A percentile compares a stretch with the other conserved stretches of the same genome.
These are phyloP conservation scores for Candida stauntonica DNA, from an alignment of 805 yeast species.

Conservation along the genomic window DNA sequence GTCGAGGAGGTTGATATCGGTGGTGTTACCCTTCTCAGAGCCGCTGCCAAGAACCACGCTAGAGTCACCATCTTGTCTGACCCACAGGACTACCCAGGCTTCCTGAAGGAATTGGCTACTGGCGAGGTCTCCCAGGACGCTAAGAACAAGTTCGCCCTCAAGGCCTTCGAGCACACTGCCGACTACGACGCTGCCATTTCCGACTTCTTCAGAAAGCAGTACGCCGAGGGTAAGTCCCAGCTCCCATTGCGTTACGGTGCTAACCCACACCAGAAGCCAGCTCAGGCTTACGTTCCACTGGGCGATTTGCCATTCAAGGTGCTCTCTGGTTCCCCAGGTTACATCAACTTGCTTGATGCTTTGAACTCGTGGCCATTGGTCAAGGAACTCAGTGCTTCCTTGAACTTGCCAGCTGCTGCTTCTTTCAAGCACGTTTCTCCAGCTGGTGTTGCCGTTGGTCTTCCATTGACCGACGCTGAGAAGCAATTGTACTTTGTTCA, in stretches of 20 bases:
- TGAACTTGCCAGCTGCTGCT: slow-evolving; percentile 97
- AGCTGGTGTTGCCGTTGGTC: slow-evolving; percentile 97
- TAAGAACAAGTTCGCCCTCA: slow-evolving; percentile 82
- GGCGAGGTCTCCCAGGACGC: slow-evolving; percentile 72
- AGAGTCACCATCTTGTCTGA: slow-evolving; percentile 95
- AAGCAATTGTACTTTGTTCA: slow-evolving; percentile 93
- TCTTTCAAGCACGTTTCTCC: slow-evolving; percentile 98
- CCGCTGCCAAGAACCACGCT: slow-evolving; percentile 97
- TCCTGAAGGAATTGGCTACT: slow-evolving; percentile 66
- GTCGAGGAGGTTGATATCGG: slow-evolving; percentile 99
- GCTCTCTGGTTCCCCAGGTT: slow-evolving; percentile 93
- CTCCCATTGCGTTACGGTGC: slow-evolving; percentile 97
- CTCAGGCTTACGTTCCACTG: slow-evolving; percentile 86
- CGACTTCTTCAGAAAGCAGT: slow-evolving; percentile 96
- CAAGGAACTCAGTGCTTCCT: slow-evolving; percentile 89
- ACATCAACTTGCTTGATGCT: slow-evolving; percentile 94
- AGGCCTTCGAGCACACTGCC: slow-evolving; percentile 98
- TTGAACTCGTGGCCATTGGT: slow-evolving; percentile 98
- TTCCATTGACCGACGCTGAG: slow-evolving; percentile 87
- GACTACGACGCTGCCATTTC: slow-evolving; percentile 94
- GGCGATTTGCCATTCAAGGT: slow-evolving; percentile 94
- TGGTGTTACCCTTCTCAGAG: slow-evolving; percentile 94
- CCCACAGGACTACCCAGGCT: slow-evolving; percentile 87
- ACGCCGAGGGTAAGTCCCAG: slow-evolving; percentile 85
- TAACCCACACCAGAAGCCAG: slow-evolving; percentile 99